Evolutionary conservation across 2,329 filamentous ascomycete genomes (phyloP).

Genomic region (Colletotrichum spinosum): DNA sequence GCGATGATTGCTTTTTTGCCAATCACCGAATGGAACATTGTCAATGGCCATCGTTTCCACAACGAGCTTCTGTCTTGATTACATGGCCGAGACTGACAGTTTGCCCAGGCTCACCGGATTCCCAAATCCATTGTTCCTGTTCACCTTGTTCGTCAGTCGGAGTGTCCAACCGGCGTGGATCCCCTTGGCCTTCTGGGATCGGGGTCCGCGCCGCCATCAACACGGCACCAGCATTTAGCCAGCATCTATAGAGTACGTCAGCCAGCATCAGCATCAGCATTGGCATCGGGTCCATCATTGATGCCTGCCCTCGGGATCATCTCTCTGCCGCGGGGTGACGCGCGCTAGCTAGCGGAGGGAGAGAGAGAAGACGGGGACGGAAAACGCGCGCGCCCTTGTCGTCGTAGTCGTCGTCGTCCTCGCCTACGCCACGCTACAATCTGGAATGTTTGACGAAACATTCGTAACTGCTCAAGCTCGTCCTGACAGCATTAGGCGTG

Average conservation of each 20-base stretch:
- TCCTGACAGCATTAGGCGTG: constrained; percentile 8
- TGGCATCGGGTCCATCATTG: constrained; percentile 9
- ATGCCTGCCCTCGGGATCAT: neutral
- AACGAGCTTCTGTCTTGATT: neutral
- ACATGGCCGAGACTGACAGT: constrained; percentile 14
- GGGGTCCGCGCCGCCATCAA: too few species aligned
- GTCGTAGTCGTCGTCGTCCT: too few species aligned
- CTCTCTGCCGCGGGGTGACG: too few species aligned
- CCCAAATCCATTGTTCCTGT: neutral
- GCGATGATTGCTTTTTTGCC: constrained; percentile 12
- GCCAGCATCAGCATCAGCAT: constrained; percentile 5
- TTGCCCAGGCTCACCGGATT: constrained; percentile 4
- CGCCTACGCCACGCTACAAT: neutral
- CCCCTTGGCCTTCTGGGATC: neutral
- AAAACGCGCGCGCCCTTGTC: neutral
- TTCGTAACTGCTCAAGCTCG: neutral
- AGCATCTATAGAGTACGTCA: too few species aligned
- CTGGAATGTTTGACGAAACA: constrained; percentile 20
- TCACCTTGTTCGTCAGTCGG: too few species aligned
- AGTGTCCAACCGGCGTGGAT: neutral
- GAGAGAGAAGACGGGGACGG: neutral
- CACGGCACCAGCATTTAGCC: too few species aligned
- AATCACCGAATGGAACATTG: constrained; percentile 7
- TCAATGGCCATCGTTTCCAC: neutral
- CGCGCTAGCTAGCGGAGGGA: too few species aligned